Base-by-base conservation (phyloP, 192 early-diverging fungal species). In the Tieghemiomyces parasiticus region DNA sequence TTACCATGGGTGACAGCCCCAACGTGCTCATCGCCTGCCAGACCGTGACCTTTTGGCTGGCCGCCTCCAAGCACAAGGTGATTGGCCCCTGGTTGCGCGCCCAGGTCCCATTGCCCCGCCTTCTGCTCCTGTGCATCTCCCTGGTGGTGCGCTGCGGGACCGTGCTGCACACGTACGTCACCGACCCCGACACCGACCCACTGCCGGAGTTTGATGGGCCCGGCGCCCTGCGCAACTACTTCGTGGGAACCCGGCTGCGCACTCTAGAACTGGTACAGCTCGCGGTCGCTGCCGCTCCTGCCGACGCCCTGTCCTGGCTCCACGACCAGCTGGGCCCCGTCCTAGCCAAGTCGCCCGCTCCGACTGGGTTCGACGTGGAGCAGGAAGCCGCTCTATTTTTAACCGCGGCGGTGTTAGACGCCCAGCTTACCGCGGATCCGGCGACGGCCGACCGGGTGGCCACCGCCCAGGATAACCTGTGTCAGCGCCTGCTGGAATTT, bases 151-250 rank as follows among this genome's bases (percentile, higher is more conserved):
- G 24, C 1, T 56, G 54, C 33, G 32, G 54, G 13, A 29, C 31
- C 20, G 34, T 56, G 19, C 33, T 56, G 19, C 54, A 56, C 31
- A 16, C 34, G 19, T 56, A 34, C 34, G 13, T 13, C 19, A 14
- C 24, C 16, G 31, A 56, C 33, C 54, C 54, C 54, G 32, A 56
- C 9, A 13, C 13, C 19, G 33, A 34, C 3, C 54, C 24, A n/a
- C 34, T 56, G 31, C 54, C 54, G 0, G 54, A 56, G 19, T 56
- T 56, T 34, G 54, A 56, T 29, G 20, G 24, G 20, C 14, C 33
- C 6, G 30, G 6, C 16, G 31, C 16, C 16, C 6, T 34, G 29
- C 54, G 54, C 31, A 56, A 56, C 54, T 56, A 56, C 31, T 56
- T 56, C 24, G 4, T 56, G 26, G 29, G 30, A 16, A 56, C 14